Evolutionary conservation across 2,329 filamentous ascomycete genomes (phyloP), one percentile per base, ranked within the genome.

Genomic region (Pestalotiopsis sp.): DNA sequence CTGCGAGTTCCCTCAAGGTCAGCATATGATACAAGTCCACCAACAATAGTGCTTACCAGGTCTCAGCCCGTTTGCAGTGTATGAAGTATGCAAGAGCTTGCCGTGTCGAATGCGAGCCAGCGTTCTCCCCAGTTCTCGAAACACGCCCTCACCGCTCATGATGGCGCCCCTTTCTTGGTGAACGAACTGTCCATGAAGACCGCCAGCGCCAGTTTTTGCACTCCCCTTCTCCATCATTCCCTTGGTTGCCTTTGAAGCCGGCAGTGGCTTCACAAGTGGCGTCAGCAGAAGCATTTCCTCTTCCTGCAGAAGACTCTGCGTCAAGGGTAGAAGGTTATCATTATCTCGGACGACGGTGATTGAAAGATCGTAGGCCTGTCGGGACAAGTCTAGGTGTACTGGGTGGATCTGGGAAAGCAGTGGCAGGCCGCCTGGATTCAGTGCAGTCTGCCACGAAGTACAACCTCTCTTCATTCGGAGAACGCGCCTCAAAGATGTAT

Each of bases 331-430:
- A 1, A 97, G 83, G 69, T 93, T 90, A 70, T 95, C 92, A 78
- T 94, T 95, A 78, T 99, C 95, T 68, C 95, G 87, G 62, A 98
- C 93, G 27, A 99, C 92, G 0, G 95, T 96, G 70, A 98, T 97
- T 1, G 95, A 98, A 73, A 90, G 91, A 76, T 97, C 95, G 79
- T 98, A 99, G 2, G 94, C 94, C 76, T 89, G 91, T 0, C 90
- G 92, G 0, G 95, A 97, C 4, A 98, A 85, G 5, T 88, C 89
- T 11, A 93, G 90, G 78, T 98, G 95, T 12, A 90, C 89, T 4
- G 93, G 92, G 75, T 97, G 95, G 66, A 98, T 88, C 72, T 92
- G 89, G 14, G 93, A 92, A 49, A 98, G 85, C 6, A 94, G 87
- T 64, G 87, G 87, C 64, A 95, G 87, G 0, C 95, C 95, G 0